Base-by-base conservation (phyloP, 2,329 filamentous ascomycete genomes). In the Colletotrichum paranaense region DNA sequence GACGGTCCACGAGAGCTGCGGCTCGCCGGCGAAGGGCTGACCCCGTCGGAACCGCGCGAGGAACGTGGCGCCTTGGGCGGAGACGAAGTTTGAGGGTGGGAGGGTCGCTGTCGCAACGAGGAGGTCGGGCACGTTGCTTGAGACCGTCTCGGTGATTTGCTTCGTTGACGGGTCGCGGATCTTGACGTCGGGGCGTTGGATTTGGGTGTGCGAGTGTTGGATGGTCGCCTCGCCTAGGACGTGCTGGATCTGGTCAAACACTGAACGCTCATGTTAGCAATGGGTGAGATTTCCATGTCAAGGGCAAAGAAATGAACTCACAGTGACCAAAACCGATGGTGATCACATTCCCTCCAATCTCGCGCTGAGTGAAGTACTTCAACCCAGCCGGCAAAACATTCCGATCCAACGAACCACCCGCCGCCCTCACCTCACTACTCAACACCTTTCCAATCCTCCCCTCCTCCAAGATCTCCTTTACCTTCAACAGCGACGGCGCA, bases 371-470 rank as follows among this genome's bases (percentile, higher is more conserved):
- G 55, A 89, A 88, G 71, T 91, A 92, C 32, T 81, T 78, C 35
- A 88, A 76, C 0, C 79, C 80, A 28, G 79, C 76, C 0, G 80
- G 76, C 3, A 87, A 2, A 0, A 71, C 69, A 1, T 82, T 80
- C 4, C 85, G 77, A 2, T 83, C 85, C 0, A 83, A 85, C 55
- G 78, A 81, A 0, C 68, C 62, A 0, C 68, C 68, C 4, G 68
- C 49, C 1, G 80, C 83, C 32, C 78, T 80, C 9, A 86, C 75
- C 46, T 89, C 87, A 9, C 84, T 86, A 69, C 88, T 89, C 24
- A 91, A 76, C 1, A 91, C 81, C 53, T 84, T 86, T 0, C 90
- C 89, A 35, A 92, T 84, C 3, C 78, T 79, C 0, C 87, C 88
- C 0, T 81, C 78, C 1, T 77, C 78, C 7, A 92, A 63, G 1